Evolutionary conservation across 768 basidiomycete genomes (phyloP), one percentile per base, ranked within the genome.

Genomic region (Lentinula edodes): DNA sequence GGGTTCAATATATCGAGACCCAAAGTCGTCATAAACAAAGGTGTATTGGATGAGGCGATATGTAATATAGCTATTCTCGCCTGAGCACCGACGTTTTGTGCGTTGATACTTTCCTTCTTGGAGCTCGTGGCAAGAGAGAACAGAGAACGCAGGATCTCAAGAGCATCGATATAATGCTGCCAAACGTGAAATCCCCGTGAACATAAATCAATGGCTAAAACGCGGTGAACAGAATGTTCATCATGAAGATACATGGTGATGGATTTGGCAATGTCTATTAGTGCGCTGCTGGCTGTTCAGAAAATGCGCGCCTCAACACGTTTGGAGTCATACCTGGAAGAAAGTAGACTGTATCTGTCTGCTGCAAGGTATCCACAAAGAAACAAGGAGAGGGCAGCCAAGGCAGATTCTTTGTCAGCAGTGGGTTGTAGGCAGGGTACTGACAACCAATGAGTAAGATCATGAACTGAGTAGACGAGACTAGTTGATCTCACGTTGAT

Each of bases 1-100:
- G 91, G 88, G 38, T 88, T 87, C 20, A 96, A 74, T 55, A 98
- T 94, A 69, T 98, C 97, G 65, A 96, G 80, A 3, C 89, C 87
- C 43, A 99, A 73, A 0, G 96, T 97, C 0, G 93, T 90, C 90
- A 98, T 98, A 75, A 98, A 96, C 10, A 98, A 72, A 5, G 87
- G 85, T 5, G 95, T 93, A 65, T 95, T 89, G 52, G 81, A 81
- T 0, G 86, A 80, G 0, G 95, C 95, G 46, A 98, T 90, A 45
- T 90, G 88, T 9, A 98, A 74, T 2, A 96, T 87, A 0, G 95
- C 94, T 20, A 83, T 73, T 48, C 96, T 82, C 0, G 95, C 94
- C 67, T 93, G 90, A 1, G 86, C 79, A 6, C 85, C 85, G 1
- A 89, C 80, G 65, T 90, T 88, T 62, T 90, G 87, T 5, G 83